Base-by-base conservation (phyloP, 805 yeast species). In the Metschnikowia cerradonensis region DNA sequence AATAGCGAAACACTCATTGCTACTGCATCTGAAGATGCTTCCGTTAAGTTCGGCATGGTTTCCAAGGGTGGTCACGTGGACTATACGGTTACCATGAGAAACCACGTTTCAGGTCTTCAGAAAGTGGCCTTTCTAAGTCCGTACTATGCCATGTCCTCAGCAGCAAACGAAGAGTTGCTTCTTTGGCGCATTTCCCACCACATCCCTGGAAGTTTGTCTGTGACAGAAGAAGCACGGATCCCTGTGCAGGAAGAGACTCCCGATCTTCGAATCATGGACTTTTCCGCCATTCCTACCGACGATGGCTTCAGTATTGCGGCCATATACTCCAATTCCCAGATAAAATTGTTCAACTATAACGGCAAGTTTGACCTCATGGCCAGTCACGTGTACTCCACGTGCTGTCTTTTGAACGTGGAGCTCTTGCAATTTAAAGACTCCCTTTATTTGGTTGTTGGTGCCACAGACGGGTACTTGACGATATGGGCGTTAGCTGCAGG, bases 71-170 rank as follows among this genome's bases (percentile, higher is more conserved):
- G 90, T 0, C 52, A 57, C 0, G 55, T 87, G 1, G 59, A 61
- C 7, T 76, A 74, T 35, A 68, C 67, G 32, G 82, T 89, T 85
- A 76, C 86, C 3, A 76, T 84, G 62, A 80, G 92, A 64, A 80
- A 82, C 50, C 99, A 94, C 65, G 86, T 90, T 3, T 89, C 97
- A 1, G 98, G 98, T 1, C 67, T 94, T 43, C 98, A 92, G 65
- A 78, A 81, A 20, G 76, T 88, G 14, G 81, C 80, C 51, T 80
- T 88, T 49, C 71, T 90, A 36, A 78, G 76, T 56, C 71, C 79
- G 0, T 73, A 65, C 2, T 64, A 33, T 68, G 71, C 58, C 55
- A 84, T 57, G 65, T 68, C 72, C 51, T 79, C 88, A 2, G 87
- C 91, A 20, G 95, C 96, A 0, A 80, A 94, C 61, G 99, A 94